A percentile compares a stretch with the other conserved stretches of the same genome.
Conservation (phyloP, 2,329 filamentous ascomycete genomes). For the Cladosporium colombiae region DNA sequence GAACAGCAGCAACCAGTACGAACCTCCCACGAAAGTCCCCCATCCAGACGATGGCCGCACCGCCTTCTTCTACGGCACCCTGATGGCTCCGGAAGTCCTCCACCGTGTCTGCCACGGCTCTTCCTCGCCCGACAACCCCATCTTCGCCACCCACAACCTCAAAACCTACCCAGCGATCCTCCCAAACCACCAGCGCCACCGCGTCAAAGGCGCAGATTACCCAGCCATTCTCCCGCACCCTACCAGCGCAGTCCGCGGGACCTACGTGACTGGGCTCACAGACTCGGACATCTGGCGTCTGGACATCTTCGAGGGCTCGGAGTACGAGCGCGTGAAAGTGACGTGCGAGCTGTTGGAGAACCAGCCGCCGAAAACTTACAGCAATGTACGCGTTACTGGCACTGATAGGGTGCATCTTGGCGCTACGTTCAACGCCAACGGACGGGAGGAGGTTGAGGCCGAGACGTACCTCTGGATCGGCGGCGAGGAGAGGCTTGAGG, state of each 20-base stretch:
- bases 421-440: constrained; percentile 13
- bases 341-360: constrained; percentile 20
- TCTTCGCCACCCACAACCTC: constrained; percentile 51
- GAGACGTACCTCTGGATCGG: constrained; percentile 57
- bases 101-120: constrained; percentile 77
- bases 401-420: neutral
- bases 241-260: constrained; percentile 65
- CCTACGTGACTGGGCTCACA: constrained; percentile 75
- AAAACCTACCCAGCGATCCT: constrained; percentile 76
- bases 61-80: constrained; percentile 67
- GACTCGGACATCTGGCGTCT: constrained; percentile 72
- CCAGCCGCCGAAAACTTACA: neutral
- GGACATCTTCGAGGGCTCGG: constrained; percentile 77
- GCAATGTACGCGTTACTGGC: neutral
- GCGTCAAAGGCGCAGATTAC: constrained; percentile 72
- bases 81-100: constrained; percentile 87
- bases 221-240: constrained; percentile 66
- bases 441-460: constrained; percentile 45
- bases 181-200: constrained; percentile 68
- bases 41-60: constrained; percentile 38
- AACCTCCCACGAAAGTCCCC: neutral
- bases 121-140: constrained; percentile 52
- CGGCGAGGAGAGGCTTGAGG: constrained; percentile 58
- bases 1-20: neutral
- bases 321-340: constrained; percentile 63